Evolutionary conservation across 2,329 filamentous ascomycete genomes (phyloP), one percentile per base, ranked within the genome.

Genomic region (Zymoseptoria passerinii): DNA sequence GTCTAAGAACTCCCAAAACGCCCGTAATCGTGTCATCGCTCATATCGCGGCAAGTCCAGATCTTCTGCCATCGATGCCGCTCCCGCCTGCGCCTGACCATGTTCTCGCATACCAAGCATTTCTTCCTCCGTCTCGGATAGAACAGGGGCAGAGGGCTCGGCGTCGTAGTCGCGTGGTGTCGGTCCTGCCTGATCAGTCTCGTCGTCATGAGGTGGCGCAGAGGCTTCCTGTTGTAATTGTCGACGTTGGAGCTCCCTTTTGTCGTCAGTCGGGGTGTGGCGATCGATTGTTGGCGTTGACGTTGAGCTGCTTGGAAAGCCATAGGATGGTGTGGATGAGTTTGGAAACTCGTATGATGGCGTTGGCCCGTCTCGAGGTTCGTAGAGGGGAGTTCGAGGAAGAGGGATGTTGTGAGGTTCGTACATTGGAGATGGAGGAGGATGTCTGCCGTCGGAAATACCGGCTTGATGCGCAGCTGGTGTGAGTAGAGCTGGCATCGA

Each of bases 191-290:
- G 48, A 3, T 54, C 53, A 2, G 29, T 48, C 23, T 60, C 54
- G 35, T 44, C 35, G 2, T 59, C 59, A 10, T 44, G 53, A 2
- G 69, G 69, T 1, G 77, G 77, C 3, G 74, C 75, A 48, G 76
- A 78, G 8, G 70, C 68, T 50, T 76, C 73, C 61, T 73, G 64
- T 61, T 76, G 67, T 4, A 78, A 63, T 52, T 73, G 68, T 8
- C 71, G 70, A 16, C 75, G 68, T 54, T 92, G 88, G 6, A 90
- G 76, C 70, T 95, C 90, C 65, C 86, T 84, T 71, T 95, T 94
- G 71, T 95, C 92, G 57, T 94, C 89, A 13, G 74, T 77, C 2
- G 75, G 62, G 49, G 2, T 5, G 58, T 52, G 6, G 48, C 35
- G 52, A 7, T 53, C 53, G 18, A 3, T 4, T 3, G 23, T 23